These are phyloP conservation scores for Pseudozyma tsukubaensis DNA, from an alignment of 1,284 basidiomycete genomes.

Conservation along the genomic window DNA sequence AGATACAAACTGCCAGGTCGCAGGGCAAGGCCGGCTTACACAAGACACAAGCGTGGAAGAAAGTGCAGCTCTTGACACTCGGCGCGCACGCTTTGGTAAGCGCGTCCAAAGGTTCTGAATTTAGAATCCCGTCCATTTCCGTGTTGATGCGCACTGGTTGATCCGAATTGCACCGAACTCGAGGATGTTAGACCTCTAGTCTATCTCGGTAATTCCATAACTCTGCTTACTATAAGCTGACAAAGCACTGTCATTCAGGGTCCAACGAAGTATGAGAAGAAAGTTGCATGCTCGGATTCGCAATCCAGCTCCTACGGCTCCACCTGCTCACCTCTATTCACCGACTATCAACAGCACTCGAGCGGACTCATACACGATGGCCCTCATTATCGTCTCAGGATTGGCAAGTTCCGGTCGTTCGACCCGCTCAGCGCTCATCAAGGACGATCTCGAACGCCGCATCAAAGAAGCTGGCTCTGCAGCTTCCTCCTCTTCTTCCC, in stretches of 20 bases:
- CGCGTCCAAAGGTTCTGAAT: not conserved
- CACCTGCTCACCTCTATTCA: not conserved
- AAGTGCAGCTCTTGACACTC: conserved; percentile 9
- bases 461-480: conserved; percentile 72
- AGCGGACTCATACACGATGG: conserved; percentile 74
- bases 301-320: not conserved
- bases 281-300: conserved; percentile 1
- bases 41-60: conserved; percentile 21
- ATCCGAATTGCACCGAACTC: conserved; percentile 29
- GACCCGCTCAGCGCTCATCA: conserved; percentile 78
- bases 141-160: not conserved
- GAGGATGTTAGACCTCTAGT: conserved; percentile 1
- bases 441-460: conserved; percentile 74
- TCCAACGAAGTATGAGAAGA: conserved; percentile 14
- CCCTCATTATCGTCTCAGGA: conserved; percentile 91
- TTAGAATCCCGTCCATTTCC: conserved; percentile 39
- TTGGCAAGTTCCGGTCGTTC: conserved; percentile 90
- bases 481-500: conserved; percentile 73
- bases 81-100: conserved; percentile 33
- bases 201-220: not conserved
- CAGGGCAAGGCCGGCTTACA: not conserved
- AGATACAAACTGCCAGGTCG: not conserved
- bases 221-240: conserved; percentile 14
- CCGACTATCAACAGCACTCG: not conserved
- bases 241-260: not conserved